Evolutionary conservation across 1,284 basidiomycete species (phyloP).

Genomic region (Cystobasidium sp.): DNA sequence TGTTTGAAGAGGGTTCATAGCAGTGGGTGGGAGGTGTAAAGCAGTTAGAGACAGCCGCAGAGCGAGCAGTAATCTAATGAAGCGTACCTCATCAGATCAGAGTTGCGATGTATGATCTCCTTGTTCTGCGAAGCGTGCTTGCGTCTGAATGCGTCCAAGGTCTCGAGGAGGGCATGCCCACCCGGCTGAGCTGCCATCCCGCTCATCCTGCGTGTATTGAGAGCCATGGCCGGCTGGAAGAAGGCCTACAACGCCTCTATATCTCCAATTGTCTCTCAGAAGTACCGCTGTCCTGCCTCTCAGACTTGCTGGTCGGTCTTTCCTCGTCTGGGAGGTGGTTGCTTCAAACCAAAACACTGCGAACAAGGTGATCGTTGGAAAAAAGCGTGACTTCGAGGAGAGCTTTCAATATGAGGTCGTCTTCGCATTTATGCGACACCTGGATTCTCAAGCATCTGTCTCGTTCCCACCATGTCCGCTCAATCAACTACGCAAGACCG

Average conservation of each 20-base stretch:
- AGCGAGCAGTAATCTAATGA: neutral
- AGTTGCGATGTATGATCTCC: slow-evolving; percentile 54
- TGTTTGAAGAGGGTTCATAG: slow-evolving; percentile 1
- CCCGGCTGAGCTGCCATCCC: slow-evolving; percentile 33
- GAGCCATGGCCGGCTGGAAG: slow-evolving; percentile 14
- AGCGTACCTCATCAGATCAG: slow-evolving; percentile 49
- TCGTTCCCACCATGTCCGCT: neutral
- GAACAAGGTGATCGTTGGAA: neutral
- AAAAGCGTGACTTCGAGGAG: slow-evolving; percentile 13
- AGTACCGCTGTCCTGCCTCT: no score
- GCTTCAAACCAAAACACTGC: slow-evolving; percentile 1
- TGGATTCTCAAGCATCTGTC: neutral
- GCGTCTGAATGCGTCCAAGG: slow-evolving; percentile 45
- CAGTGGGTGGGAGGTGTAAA: neutral
- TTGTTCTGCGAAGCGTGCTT: slow-evolving; percentile 54
- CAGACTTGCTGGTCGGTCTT: neutral
- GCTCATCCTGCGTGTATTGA: slow-evolving; percentile 39
- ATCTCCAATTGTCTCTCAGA: neutral
- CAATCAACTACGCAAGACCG: slow-evolving; percentile 11
- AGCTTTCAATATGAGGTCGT: neutral
- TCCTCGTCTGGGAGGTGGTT: neutral
- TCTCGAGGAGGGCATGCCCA: slow-evolving; percentile 29
- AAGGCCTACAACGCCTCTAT: neutral
- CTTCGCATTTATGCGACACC: neutral
- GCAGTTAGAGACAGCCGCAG: neutral